phyloP scores from a whole-genome alignment of 78 protist genomes.

The Dictyostelium intermedium region DNA sequence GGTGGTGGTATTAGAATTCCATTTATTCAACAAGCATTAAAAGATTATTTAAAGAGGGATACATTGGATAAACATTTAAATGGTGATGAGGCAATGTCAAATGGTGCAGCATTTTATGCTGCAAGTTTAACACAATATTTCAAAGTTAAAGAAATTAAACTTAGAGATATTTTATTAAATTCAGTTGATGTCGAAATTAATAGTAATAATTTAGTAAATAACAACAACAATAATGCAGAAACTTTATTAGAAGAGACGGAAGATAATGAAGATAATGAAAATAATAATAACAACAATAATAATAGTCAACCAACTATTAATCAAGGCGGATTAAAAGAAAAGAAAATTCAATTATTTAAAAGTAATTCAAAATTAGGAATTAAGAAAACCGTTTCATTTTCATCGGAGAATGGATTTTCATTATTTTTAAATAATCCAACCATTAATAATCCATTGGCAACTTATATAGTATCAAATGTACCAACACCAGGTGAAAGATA shows the following conservation, averaged over 20 bases:
- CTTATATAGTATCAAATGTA: background rate
- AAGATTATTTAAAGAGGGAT: slow-evolving; percentile 45
- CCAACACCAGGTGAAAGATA: slow-evolving; percentile 45
- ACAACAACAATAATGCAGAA: background rate
- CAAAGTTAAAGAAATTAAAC: slow-evolving; percentile 90
- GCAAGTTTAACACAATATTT: slow-evolving; percentile 53
- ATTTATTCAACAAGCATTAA: slow-evolving; percentile 52
- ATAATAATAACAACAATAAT: background rate
- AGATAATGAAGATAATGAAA: background rate
- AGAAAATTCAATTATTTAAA: slow-evolving; percentile 36
- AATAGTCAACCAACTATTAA: background rate
- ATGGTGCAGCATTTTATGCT: slow-evolving; percentile 86
- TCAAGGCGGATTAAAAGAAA: background rate
- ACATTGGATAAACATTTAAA: slow-evolving; percentile 82
- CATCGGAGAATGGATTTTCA: slow-evolving; percentile 3
- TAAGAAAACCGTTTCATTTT: slow-evolving; percentile 62
- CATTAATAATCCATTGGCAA: slow-evolving; percentile 5
- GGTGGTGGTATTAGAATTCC: slow-evolving; percentile 78
- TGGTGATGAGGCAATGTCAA: slow-evolving; percentile 87
- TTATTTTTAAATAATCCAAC: slow-evolving; percentile 15
- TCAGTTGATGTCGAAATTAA: slow-evolving; percentile 9
- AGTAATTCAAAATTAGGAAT: slow-evolving; percentile 8
- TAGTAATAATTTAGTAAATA: background rate
- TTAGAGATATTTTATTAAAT: slow-evolving; percentile 79
- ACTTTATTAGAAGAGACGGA: background rate